phyloP scores from a whole-genome alignment of 164 flowering plant species.

The Brasenia schreberi region DNA sequence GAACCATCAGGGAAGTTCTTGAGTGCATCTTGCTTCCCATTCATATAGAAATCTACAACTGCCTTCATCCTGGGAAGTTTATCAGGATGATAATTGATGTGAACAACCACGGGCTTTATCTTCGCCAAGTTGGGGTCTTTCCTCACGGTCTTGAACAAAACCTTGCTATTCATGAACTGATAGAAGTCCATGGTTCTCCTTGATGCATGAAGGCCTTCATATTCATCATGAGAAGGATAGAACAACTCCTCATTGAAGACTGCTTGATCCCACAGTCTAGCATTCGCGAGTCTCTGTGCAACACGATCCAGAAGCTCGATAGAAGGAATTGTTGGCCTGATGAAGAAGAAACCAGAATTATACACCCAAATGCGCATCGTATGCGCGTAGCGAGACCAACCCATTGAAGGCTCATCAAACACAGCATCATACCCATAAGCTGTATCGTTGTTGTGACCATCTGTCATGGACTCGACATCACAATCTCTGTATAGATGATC shows the following conservation, averaged over 20 bases:
- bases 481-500: conserved; percentile 69
- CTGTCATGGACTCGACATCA: conserved; percentile 92
- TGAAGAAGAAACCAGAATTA: conserved; percentile 90
- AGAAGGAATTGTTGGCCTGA: conserved; percentile 83
- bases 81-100: conserved; percentile 90
- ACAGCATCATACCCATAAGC: conserved; percentile 89
- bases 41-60: conserved; percentile 59
- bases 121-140: conserved; percentile 54
- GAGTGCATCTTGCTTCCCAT: conserved; percentile 79
- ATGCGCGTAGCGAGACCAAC: conserved; percentile 93
- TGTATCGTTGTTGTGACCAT: conserved; percentile 79
- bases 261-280: conserved; percentile 79
- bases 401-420: conserved; percentile 85
- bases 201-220: conserved; percentile 81
- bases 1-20: conserved; percentile 85
- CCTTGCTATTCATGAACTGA: conserved; percentile 90
- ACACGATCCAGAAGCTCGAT: conserved; percentile 96
- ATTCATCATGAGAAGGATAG: conserved; percentile 86
- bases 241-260: conserved; percentile 91
- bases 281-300: conserved; percentile 43
- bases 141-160: conserved; percentile 61
- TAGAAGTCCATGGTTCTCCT: conserved; percentile 81
- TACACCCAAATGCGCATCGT: conserved; percentile 96
- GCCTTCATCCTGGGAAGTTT: conserved; percentile 85
- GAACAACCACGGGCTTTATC: conserved; percentile 76